Conservation (phyloP, 2,329 filamentous ascomycete species). For the Colletotrichum chrysophilum region DNA sequence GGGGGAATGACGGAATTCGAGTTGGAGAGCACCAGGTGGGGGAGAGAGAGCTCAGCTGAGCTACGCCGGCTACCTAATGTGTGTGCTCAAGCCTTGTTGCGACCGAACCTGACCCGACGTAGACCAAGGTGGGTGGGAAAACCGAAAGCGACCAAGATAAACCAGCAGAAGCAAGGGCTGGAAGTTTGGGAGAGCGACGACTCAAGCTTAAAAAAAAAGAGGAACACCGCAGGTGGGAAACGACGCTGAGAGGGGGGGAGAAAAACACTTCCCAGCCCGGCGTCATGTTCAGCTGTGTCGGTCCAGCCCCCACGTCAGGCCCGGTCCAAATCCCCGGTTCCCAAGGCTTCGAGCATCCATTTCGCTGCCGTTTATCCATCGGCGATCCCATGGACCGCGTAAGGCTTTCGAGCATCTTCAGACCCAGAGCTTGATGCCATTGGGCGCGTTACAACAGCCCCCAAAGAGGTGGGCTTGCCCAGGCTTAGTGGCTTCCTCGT, state of each 20-base stretch:
- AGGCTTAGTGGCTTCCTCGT: not conserved
- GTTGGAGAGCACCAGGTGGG: not conserved
- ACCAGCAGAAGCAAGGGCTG: not conserved
- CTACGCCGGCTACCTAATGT: not conserved
- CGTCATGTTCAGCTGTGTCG: slow-evolving; percentile 6
- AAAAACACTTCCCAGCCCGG: not conserved
- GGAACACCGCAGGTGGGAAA: not conserved
- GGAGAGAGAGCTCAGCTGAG: not conserved
- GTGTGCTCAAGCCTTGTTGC: not conserved
- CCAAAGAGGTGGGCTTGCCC: not conserved
- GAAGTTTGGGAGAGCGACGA: not conserved
- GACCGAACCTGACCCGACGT: not conserved
- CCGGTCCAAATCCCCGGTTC: not conserved
- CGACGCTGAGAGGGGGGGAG: not conserved
- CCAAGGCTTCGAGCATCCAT: not conserved
- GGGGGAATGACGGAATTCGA: not conserved
- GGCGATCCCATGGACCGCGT: slow-evolving; percentile 10
- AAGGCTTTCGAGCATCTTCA: not conserved
- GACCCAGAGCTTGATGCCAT: not conserved
- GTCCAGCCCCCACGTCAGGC: slow-evolving; percentile 5
- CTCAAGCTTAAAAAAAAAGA: not conserved
- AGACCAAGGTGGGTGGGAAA: not conserved
- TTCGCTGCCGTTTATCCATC: slow-evolving; percentile 4
- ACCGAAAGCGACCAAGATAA: slow-evolving; percentile 1
- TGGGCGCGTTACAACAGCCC: not conserved